Conservation (phyloP, 164 flowering plant species). For the Sedum album region DNA sequence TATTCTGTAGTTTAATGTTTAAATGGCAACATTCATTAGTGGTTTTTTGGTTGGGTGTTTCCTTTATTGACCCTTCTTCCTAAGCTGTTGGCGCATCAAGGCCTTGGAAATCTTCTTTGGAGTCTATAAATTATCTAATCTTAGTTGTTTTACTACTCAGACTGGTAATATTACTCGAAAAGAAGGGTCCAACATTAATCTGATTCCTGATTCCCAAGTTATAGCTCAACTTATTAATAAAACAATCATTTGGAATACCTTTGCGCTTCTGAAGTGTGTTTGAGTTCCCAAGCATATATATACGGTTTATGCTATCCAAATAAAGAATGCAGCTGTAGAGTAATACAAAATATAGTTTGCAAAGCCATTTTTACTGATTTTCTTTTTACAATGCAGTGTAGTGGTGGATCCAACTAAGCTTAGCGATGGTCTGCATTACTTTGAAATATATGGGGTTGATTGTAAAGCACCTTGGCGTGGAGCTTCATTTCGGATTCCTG, state of each 20-base stretch:
- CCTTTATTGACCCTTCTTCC: neutral
- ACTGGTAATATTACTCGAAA: neutral
- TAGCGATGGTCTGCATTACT: conserved; percentile 72
- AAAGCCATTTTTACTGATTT: neutral
- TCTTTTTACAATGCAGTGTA: conserved; percentile 36
- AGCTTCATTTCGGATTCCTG: conserved; percentile 78
- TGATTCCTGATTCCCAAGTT: too few species aligned
- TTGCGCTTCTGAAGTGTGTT: neutral
- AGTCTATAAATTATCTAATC: neutral
- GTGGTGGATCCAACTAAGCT: conserved; percentile 86
- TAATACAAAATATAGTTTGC: too few species aligned
- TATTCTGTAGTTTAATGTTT: neutral
- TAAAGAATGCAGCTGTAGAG: neutral
- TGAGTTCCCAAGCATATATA: neutral
- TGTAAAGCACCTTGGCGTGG: conserved; percentile 96
- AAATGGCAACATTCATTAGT: neutral
- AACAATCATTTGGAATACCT: neutral
- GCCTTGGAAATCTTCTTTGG: neutral
- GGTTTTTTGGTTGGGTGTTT: neutral
- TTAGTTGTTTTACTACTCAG: neutral
- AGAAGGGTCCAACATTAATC: neutral
- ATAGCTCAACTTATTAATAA: neutral
- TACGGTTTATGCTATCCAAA: neutral
- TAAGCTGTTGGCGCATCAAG: neutral
- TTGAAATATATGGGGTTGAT: conserved; percentile 75